phyloP scores from a whole-genome alignment of 2,329 filamentous ascomycete species.

The Paecilomyces niveus region DNA sequence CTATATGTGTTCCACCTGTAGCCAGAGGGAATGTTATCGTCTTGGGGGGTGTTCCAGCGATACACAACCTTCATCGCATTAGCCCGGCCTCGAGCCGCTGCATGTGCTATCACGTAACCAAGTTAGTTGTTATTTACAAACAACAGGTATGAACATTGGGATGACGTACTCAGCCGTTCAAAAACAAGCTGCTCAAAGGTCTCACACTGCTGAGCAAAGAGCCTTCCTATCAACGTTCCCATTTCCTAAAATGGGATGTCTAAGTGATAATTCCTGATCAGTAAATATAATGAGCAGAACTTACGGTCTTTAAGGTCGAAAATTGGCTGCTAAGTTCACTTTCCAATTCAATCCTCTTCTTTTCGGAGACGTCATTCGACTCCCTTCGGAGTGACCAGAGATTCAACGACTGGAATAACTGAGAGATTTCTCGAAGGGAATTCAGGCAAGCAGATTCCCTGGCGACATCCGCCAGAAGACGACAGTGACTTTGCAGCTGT shows the following conservation, averaged over 20 bases:
- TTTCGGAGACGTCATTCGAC: background rate
- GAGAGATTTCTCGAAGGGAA: conserved; percentile 25
- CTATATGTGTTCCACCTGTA: background rate
- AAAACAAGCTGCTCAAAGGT: background rate
- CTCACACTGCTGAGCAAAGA: background rate
- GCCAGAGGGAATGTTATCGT: background rate
- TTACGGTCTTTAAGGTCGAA: background rate
- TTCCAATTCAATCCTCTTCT: background rate
- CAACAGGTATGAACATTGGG: background rate
- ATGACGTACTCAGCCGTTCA: background rate
- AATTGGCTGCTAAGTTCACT: background rate
- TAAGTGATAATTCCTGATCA: background rate
- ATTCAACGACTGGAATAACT: background rate
- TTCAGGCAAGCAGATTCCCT: conserved; percentile 28
- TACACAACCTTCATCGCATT: background rate
- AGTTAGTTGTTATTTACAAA: background rate
- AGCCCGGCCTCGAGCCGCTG: background rate
- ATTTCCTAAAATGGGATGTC: background rate
- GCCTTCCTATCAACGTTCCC: background rate
- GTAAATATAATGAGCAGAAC: background rate
- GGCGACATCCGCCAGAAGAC: conserved; percentile 48
- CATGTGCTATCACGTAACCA: background rate
- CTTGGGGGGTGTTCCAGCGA: background rate
- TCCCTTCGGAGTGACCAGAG: background rate
- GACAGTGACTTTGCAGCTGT: conserved; percentile 52